Evolutionary conservation across 2,329 filamentous ascomycete species (phyloP).

Genomic region (Grosmannia serpens): DNA sequence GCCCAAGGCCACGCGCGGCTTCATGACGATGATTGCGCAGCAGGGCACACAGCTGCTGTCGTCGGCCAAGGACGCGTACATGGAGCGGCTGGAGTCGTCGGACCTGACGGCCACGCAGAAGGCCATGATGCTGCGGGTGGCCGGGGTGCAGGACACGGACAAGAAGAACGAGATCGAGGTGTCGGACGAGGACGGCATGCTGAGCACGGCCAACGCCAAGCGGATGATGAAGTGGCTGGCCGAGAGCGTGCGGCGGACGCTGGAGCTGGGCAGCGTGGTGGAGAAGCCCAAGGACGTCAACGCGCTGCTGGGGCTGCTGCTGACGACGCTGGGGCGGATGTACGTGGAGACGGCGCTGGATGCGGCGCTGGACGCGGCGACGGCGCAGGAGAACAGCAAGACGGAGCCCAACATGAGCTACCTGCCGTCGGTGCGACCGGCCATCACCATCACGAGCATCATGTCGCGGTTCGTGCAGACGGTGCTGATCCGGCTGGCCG

Average conservation of each 20-base stretch:
- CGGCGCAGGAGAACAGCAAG: slow-evolving; percentile 66
- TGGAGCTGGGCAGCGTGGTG: slow-evolving; percentile 77
- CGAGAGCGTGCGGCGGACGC: slow-evolving; percentile 79
- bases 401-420: slow-evolving; percentile 81
- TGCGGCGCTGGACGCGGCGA: slow-evolving; percentile 61
- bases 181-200: slow-evolving; percentile 73
- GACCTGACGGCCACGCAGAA: slow-evolving; percentile 84
- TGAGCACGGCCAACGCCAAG: slow-evolving; percentile 83
- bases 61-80: slow-evolving; percentile 81
- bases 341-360: slow-evolving; percentile 57
- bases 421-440: slow-evolving; percentile 64
- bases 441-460: slow-evolving; percentile 81
- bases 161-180: slow-evolving; percentile 83
- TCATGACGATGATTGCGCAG: slow-evolving; percentile 85
- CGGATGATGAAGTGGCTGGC: slow-evolving; percentile 97
- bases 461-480: slow-evolving; percentile 88
- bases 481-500: slow-evolving; percentile 79
- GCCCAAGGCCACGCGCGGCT: slow-evolving; percentile 81
- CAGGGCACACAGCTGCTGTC: slow-evolving; percentile 81
- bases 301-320: slow-evolving; percentile 68
- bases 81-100: slow-evolving; percentile 77
- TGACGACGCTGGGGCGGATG: slow-evolving; percentile 80
- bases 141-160: slow-evolving; percentile 67
- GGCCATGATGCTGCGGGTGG: slow-evolving; percentile 78
- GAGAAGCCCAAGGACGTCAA: slow-evolving; percentile 94